These are phyloP conservation scores for Trametes coccinea DNA, from an alignment of 768 basidiomycete genomes.

Conservation along the genomic window DNA sequence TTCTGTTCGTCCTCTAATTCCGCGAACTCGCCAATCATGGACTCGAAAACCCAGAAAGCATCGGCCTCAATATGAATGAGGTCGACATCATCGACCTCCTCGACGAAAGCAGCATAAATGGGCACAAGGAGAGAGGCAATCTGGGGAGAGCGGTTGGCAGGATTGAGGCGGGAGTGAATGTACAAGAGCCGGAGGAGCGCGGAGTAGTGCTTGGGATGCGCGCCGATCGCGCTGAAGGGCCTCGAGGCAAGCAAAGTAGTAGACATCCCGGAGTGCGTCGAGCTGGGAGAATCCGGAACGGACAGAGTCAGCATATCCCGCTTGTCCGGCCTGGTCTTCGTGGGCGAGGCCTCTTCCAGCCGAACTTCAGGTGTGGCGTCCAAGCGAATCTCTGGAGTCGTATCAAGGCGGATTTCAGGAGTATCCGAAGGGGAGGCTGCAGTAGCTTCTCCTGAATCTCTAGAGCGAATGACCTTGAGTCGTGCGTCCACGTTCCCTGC, in stretches of 20 bases:
- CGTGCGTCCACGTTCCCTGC: slow-evolving; percentile 57
- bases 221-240: slow-evolving; percentile 43
- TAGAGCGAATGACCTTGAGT: slow-evolving; percentile 43
- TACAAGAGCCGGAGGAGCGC: slow-evolving; percentile 71
- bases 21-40: slow-evolving; percentile 67
- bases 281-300: slow-evolving; percentile 34
- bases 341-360: slow-evolving; percentile 34
- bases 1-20: slow-evolving; percentile 74
- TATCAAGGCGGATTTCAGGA: slow-evolving; percentile 42
- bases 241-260: slow-evolving; percentile 52
- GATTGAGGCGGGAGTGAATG: slow-evolving; percentile 70
- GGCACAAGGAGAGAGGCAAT: slow-evolving; percentile 71
- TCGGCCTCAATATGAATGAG: slow-evolving; percentile 74
- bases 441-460: slow-evolving; percentile 24
- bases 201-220: slow-evolving; percentile 60
- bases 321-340: slow-evolving; percentile 16
- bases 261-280: slow-evolving; percentile 29
- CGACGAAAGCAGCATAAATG: slow-evolving; percentile 59
- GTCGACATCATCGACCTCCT: slow-evolving; percentile 63
- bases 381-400: slow-evolving; percentile 43
- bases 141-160: slow-evolving; percentile 66
- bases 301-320: slow-evolving; percentile 36
- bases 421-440: slow-evolving; percentile 24
- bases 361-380: slow-evolving; percentile 44
- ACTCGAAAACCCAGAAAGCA: slow-evolving; percentile 80